Conservation (phyloP, 257 asterid species). For the Solanum tacnaense region DNA sequence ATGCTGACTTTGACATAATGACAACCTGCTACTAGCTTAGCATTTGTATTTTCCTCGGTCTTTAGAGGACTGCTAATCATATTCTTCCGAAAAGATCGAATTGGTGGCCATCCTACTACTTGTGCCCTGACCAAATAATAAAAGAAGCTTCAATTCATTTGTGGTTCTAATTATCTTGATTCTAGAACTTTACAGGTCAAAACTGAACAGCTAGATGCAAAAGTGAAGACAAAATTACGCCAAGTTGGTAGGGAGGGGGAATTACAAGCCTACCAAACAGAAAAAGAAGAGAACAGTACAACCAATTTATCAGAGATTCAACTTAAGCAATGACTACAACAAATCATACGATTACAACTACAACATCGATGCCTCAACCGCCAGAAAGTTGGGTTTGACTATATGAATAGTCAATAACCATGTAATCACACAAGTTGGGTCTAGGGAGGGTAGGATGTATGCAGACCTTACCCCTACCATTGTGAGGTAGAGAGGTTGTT, state of each 20-base stretch:
- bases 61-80: slow-evolving; percentile 32
- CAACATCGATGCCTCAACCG: neutral
- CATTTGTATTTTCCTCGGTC: slow-evolving; percentile 16
- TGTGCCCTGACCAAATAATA: slow-evolving; percentile 52
- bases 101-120: slow-evolving; percentile 96
- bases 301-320: neutral
- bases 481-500: neutral
- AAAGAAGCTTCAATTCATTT: neutral
- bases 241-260: neutral
- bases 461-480: neutral
- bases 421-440: neutral
- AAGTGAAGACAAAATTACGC: neutral
- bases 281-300: neutral
- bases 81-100: slow-evolving; percentile 73
- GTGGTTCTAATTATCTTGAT: neutral
- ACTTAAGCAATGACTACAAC: neutral
- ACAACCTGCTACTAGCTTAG: slow-evolving; percentile 22
- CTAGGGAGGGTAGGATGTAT: neutral
- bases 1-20: slow-evolving; percentile 38
- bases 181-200: neutral
- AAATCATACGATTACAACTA: neutral
- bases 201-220: neutral
- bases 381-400: neutral
- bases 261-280: neutral
- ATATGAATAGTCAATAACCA: neutral